Evolutionary conservation across 768 basidiomycete species (phyloP).

Genomic region (Naematelia aurantialba): DNA sequence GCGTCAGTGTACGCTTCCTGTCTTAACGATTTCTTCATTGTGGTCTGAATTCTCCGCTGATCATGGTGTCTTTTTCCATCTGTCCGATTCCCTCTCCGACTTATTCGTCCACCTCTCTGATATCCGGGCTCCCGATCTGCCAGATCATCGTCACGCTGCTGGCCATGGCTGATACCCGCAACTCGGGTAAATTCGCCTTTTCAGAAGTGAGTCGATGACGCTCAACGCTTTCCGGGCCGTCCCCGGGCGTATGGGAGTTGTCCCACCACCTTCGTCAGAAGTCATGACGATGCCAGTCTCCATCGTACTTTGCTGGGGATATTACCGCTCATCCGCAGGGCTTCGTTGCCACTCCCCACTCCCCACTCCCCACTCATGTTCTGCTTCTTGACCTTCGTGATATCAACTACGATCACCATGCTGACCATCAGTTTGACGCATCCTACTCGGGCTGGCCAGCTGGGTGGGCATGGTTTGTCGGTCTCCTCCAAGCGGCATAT

Average conservation of each 20-base stretch:
- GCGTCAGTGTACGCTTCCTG: constrained; percentile 7
- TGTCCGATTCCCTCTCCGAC: neutral
- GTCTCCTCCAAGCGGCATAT: neutral
- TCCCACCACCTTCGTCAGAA: too few relatives aligned
- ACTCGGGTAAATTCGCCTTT: constrained; percentile 59
- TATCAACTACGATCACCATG: neutral
- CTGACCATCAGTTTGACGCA: constrained; percentile 55
- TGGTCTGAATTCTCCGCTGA: neutral
- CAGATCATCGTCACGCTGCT: constrained; percentile 59
- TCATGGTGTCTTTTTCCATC: neutral
- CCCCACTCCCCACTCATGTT: too few relatives aligned
- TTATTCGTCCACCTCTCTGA: neutral
- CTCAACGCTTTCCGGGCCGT: neutral
- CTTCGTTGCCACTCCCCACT: too few relatives aligned
- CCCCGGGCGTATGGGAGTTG: neutral
- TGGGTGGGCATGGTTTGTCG: constrained; percentile 1
- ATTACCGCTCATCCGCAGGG: too few relatives aligned
- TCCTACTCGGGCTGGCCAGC: constrained; percentile 61
- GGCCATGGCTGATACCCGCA: constrained; percentile 59
- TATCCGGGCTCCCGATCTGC: neutral
- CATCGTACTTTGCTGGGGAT: too few relatives aligned
- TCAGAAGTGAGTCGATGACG: constrained; percentile 48
- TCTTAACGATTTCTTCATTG: too few relatives aligned
- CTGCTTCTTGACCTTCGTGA: too few relatives aligned
- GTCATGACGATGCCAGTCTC: too few relatives aligned